Base-by-base conservation (phyloP, 345 rosid species). In the Eucalyptus pauciflora region DNA sequence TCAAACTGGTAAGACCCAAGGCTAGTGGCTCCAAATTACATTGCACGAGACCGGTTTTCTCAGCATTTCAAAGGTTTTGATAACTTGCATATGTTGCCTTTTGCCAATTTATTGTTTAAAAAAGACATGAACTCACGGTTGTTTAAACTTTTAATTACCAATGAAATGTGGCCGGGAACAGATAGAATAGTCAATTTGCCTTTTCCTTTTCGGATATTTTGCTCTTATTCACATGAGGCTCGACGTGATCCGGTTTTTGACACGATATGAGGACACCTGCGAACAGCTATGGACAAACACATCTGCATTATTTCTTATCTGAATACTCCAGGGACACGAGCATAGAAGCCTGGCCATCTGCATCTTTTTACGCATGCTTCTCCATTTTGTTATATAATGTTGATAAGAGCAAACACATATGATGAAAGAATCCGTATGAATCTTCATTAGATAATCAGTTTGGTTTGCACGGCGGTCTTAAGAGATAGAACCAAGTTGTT, bases 1-100 rank as follows among this genome's bases (percentile, higher is more conserved):
- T 93, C 54, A 90, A 87, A 89, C 88, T 93, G 85, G 95, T 93
- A 87, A 90, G 89, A 67, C 83, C 48, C 85, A 20, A 52, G 45
- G 48, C 87, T 33, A 51, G 67, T 31, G 56, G 16, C 87, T 76
- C 4, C 86, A 31, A 46, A 50, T 86, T 50, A 51, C 62, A 17
- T 50, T 56, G 13, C 46, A 9, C 6, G n/a, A 52, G 37, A 52
- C 58, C 3, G 15, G 43, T 50, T 16, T 86, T 51, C 48, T 24
- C n/a, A 22, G 27, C 8, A 76, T 37, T 76, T 76, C 48, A 76
- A 37, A 41, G 27, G 83, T 76, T 76, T 76, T 76, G 5, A 37
- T 20, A 8, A 64, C 76, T n/a, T n/a, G 41, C 33, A 37, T 76
- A 37, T 37, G 83, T 76, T 37, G 80, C 45, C 80, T 33, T 69